phyloP scores from a whole-genome alignment of 768 basidiomycete species.

The Suillus cothurnatus region DNA sequence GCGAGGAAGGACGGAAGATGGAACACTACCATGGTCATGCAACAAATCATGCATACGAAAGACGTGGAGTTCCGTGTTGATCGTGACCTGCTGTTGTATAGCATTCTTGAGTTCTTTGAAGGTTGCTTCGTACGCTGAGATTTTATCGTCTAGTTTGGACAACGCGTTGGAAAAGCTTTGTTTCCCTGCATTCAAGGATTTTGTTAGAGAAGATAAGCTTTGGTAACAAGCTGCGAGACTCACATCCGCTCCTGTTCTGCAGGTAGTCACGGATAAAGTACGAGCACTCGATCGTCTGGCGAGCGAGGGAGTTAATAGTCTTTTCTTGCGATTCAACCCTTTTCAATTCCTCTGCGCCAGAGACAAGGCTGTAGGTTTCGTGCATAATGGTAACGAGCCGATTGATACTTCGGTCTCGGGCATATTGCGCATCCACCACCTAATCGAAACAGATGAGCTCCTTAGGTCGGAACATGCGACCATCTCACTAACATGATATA shows the following conservation, averaged over 20 bases:
- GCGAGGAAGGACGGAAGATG: neutral
- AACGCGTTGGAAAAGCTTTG: neutral
- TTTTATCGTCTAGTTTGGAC: slow-evolving; percentile 6
- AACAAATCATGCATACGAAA: slow-evolving; percentile 3
- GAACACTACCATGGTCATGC: neutral
- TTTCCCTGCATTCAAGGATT: neutral
- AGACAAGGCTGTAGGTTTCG: slow-evolving; percentile 13
- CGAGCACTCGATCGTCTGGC: slow-evolving; percentile 31
- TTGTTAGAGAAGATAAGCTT: neutral
- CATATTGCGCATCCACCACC: slow-evolving; percentile 6
- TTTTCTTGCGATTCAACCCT: slow-evolving; percentile 10
- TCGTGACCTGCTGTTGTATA: slow-evolving; percentile 3
- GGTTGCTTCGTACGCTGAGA: neutral
- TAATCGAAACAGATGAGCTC: neutral
- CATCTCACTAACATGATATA: slow-evolving; percentile 3
- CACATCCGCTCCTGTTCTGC: slow-evolving; percentile 22
- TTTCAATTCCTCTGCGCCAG: slow-evolving; percentile 8
- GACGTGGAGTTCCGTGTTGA: slow-evolving; percentile 3
- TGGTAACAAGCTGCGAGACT: slow-evolving; percentile 6
- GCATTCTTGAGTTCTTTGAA: slow-evolving; percentile 9
- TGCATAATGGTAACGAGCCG: slow-evolving; percentile 10
- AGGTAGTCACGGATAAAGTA: slow-evolving; percentile 33
- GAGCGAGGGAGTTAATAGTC: slow-evolving; percentile 15
- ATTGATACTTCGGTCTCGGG: slow-evolving; percentile 7
- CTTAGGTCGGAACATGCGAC: neutral